Evolutionary conservation across 2,329 filamentous ascomycete genomes (phyloP).

Genomic region (Fusarium tupiense): DNA sequence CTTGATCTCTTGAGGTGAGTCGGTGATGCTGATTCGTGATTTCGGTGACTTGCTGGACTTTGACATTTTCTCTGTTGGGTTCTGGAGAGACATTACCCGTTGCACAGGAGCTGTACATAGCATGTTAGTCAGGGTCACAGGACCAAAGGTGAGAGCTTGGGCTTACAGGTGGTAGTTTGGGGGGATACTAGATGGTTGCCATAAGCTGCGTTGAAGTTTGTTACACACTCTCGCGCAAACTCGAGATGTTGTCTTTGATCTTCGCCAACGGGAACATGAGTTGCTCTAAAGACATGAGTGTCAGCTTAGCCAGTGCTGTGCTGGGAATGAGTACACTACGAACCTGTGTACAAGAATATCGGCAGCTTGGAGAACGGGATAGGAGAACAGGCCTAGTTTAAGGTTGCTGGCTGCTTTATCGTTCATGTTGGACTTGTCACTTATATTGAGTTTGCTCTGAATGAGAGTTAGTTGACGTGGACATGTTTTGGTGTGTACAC

Average conservation of each 20-base stretch:
- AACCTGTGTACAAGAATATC: constrained; percentile 89
- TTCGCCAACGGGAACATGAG: constrained; percentile 95
- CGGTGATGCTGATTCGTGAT: constrained; percentile 86
- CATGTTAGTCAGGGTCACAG: neutral
- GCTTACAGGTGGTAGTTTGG: constrained; percentile 75
- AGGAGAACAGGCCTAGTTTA: constrained; percentile 92
- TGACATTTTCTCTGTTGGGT: constrained; percentile 89
- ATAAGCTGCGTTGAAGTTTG: constrained; percentile 84
- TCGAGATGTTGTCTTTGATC: constrained; percentile 96
- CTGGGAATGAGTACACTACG: neutral
- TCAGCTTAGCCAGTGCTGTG: neutral
- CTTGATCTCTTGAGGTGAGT: constrained; percentile 70
- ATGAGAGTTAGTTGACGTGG: neutral
- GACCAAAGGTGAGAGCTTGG: neutral
- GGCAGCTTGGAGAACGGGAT: constrained; percentile 93
- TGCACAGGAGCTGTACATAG: constrained; percentile 72
- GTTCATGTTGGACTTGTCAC: constrained; percentile 65
- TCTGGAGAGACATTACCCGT: constrained; percentile 87
- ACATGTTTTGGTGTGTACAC: neutral
- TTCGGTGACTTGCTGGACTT: constrained; percentile 80
- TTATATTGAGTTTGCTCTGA: constrained; percentile 77
- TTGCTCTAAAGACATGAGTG: constrained; percentile 67
- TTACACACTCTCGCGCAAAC: constrained; percentile 86
- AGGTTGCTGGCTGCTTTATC: constrained; percentile 69
- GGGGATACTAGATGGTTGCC: constrained; percentile 72